These are phyloP conservation scores for Medicago lupulina DNA, from an alignment of 306 rosid genomes.

Conservation along the genomic window DNA sequence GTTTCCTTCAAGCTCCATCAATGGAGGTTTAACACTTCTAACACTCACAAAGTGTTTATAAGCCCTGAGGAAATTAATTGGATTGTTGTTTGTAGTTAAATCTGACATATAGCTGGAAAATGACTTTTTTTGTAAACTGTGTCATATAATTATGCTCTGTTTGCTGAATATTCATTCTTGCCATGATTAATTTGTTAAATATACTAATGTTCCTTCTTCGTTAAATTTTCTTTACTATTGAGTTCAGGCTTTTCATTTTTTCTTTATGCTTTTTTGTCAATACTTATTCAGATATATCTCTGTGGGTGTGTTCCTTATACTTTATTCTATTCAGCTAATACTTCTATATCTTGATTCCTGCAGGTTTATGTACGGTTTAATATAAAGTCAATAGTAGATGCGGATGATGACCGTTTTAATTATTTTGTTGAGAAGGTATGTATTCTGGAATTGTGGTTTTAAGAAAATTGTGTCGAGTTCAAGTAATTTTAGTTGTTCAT, in stretches of 20 bases:
- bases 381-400: constrained; percentile 65
- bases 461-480: constrained; percentile 17
- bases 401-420: constrained; percentile 86
- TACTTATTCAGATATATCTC: constrained; percentile 24
- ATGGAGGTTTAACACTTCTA: no score
- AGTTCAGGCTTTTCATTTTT: constrained; percentile 26
- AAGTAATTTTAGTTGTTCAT: constrained; percentile 10
- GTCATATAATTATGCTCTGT: constrained; percentile 5
- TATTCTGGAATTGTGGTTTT: constrained; percentile 23
- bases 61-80: neutral
- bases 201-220: constrained; percentile 1
- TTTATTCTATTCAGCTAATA: constrained; percentile 28
- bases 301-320: constrained; percentile 8
- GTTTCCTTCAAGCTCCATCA: no score
- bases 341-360: constrained; percentile 42
- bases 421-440: constrained; percentile 80
- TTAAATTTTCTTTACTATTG: neutral
- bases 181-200: constrained; percentile 32
- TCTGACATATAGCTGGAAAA: neutral
- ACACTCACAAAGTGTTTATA: neutral
- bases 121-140: neutral
- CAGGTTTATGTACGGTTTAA: constrained; percentile 79
- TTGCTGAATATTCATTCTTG: constrained; percentile 20
- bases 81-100: neutral
- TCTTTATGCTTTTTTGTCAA: constrained; percentile 22